phyloP scores from a whole-genome alignment of 148 eudicot genomes.

The Spergularia bocconei region DNA sequence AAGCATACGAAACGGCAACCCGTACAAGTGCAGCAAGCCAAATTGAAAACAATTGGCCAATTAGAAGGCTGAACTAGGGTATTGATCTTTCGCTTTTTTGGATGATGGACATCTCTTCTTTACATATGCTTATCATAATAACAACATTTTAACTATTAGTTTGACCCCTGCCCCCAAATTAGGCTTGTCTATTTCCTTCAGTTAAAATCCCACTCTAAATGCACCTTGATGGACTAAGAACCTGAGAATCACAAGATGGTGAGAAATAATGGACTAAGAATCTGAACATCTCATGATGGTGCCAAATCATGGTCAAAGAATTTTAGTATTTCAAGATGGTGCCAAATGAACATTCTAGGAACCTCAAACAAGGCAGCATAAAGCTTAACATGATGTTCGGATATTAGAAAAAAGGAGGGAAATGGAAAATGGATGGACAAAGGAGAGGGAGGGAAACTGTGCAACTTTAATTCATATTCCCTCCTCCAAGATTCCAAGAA shows the following conservation, averaged over 20 bases:
- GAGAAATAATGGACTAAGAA: not conserved
- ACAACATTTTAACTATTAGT: not conserved
- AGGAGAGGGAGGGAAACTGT: too few relatives aligned
- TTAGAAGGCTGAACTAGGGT: slow-evolving; percentile 1
- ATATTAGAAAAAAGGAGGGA: too few relatives aligned
- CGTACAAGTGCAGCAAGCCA: not conserved
- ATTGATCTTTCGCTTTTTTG: not conserved
- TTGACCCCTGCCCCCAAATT: not conserved
- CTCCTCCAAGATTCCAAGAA: too few relatives aligned
- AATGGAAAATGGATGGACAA: too few relatives aligned
- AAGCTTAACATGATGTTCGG: too few relatives aligned
- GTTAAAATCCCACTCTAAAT: not conserved
- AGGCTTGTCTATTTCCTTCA: not conserved
- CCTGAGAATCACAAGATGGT: too few relatives aligned
- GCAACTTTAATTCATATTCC: too few relatives aligned
- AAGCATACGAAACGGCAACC: not conserved
- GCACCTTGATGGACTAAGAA: too few relatives aligned
- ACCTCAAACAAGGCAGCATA: too few relatives aligned
- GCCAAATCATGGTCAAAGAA: not conserved
- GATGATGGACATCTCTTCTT: too few relatives aligned
- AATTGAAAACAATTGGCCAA: not conserved
- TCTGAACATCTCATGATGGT: not conserved
- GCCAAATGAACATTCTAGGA: too few relatives aligned
- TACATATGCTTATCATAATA: not conserved
- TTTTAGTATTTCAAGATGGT: too few relatives aligned